Evolutionary conservation across 2,329 filamentous ascomycete genomes (phyloP).

Genomic region (Fonsecaea multimorphosa): DNA sequence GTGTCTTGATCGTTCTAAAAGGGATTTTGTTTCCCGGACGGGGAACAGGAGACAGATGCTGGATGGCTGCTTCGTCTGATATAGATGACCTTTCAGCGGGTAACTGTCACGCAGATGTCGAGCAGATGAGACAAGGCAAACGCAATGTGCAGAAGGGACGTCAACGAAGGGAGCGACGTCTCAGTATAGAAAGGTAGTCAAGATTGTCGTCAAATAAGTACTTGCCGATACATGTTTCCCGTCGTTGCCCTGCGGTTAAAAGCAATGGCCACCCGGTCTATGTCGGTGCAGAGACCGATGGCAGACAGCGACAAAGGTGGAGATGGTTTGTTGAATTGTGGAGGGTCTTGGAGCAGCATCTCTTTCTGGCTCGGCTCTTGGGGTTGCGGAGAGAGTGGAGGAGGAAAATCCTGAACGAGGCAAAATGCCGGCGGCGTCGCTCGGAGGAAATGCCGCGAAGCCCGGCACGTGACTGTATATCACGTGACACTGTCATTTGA

Average conservation of each 20-base stretch:
- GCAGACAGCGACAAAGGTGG: neutral
- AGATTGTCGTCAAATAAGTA: slow-evolving; percentile 2
- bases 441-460: neutral
- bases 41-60: neutral
- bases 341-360: slow-evolving; percentile 1
- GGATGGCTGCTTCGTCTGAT: neutral
- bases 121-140: neutral
- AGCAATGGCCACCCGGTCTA: slow-evolving; percentile 19
- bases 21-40: neutral
- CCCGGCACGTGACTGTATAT: neutral
- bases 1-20: neutral
- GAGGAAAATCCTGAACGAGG: neutral
- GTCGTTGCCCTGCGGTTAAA: slow-evolving; percentile 16
- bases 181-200: neutral
- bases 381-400: neutral
- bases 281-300: slow-evolving; percentile 18
- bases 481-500: neutral
- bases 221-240: slow-evolving; percentile 10
- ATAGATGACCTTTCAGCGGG: neutral
- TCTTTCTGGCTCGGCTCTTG: slow-evolving; percentile 1
- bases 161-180: slow-evolving; percentile 1
- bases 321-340: slow-evolving; percentile 2
- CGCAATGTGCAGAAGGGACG: neutral
- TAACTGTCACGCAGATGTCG: neutral
- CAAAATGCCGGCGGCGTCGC: slow-evolving; percentile 3